A percentile compares a stretch with the other conserved stretches of the same genome.
Conservation (phyloP, 768 basidiomycete species). For the Nidularia pulvinata region DNA sequence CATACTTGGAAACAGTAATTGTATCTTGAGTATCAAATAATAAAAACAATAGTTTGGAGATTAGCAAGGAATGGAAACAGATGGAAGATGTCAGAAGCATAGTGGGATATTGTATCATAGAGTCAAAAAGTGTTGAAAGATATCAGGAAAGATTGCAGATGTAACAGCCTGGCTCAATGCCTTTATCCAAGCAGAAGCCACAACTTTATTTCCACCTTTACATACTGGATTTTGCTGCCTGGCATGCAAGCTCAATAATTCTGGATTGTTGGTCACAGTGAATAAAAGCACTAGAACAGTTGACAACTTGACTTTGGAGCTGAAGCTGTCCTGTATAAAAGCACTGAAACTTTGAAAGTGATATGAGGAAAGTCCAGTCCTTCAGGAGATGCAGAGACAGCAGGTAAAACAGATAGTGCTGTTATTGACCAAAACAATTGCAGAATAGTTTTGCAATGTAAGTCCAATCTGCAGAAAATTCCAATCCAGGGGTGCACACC, state of each 20-base stretch:
- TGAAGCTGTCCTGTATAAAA: slow-evolving; percentile 1
- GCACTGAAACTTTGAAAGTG: background rate
- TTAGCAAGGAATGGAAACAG: too few relatives aligned
- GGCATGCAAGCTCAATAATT: background rate
- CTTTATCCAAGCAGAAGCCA: background rate
- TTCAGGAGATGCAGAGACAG: background rate
- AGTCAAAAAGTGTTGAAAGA: too few relatives aligned
- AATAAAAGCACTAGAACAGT: background rate
- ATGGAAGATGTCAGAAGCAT: too few relatives aligned
- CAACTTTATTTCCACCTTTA: background rate
- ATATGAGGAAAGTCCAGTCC: background rate
- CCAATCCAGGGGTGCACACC: too few relatives aligned
- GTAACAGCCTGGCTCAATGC: background rate
- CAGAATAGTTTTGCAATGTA: too few relatives aligned
- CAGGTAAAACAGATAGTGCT: background rate
- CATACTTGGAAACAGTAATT: too few relatives aligned
- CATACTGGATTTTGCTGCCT: background rate
- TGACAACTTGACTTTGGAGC: background rate
- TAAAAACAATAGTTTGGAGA: too few relatives aligned
- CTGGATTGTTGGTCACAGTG: background rate
- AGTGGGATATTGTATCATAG: too few relatives aligned
- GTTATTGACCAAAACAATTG: too few relatives aligned
- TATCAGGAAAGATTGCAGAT: too few relatives aligned
- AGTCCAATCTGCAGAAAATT: too few relatives aligned
- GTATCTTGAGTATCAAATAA: too few relatives aligned